These are phyloP conservation scores for Tolypocladium ovalisporum DNA, from an alignment of 2,329 filamentous ascomycete species.

Conservation along the genomic window DNA sequence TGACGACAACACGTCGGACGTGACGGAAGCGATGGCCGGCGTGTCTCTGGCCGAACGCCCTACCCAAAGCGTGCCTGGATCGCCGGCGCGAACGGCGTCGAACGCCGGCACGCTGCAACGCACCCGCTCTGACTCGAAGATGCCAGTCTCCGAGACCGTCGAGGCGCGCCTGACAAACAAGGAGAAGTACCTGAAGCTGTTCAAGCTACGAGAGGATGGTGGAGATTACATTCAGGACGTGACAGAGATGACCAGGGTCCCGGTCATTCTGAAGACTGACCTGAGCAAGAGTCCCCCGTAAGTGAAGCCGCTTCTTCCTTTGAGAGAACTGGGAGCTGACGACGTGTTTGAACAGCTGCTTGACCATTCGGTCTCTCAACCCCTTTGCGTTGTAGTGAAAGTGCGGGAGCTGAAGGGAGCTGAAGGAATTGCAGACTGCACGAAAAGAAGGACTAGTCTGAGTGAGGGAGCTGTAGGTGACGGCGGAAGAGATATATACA, in stretches of 20 bases:
- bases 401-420: neutral
- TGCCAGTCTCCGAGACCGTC: constrained; percentile 61
- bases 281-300: constrained; percentile 98
- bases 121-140: constrained; percentile 88
- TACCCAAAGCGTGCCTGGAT: constrained; percentile 90
- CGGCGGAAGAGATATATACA: neutral
- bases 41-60: constrained; percentile 82
- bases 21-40: constrained; percentile 84
- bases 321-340: constrained; percentile 11
- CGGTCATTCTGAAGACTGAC: constrained; percentile 97
- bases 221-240: constrained; percentile 98
- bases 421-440: constrained; percentile 2
- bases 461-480: neutral
- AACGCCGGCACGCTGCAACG: constrained; percentile 63
- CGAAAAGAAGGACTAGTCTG: neutral
- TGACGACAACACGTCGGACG: constrained; percentile 76
- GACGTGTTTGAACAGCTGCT: constrained; percentile 41
- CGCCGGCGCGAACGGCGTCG: constrained; percentile 67
- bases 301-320: constrained; percentile 35
- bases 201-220: constrained; percentile 80
- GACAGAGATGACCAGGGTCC: constrained; percentile 91
- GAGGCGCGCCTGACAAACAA: constrained; percentile 81
- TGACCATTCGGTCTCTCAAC: constrained; percentile 77
- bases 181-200: constrained; percentile 89
- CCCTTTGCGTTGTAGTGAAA: constrained; percentile 52